These are phyloP conservation scores for Acephala macrosclerotiorum DNA, from an alignment of 2,329 filamentous ascomycete species.

Conservation along the genomic window DNA sequence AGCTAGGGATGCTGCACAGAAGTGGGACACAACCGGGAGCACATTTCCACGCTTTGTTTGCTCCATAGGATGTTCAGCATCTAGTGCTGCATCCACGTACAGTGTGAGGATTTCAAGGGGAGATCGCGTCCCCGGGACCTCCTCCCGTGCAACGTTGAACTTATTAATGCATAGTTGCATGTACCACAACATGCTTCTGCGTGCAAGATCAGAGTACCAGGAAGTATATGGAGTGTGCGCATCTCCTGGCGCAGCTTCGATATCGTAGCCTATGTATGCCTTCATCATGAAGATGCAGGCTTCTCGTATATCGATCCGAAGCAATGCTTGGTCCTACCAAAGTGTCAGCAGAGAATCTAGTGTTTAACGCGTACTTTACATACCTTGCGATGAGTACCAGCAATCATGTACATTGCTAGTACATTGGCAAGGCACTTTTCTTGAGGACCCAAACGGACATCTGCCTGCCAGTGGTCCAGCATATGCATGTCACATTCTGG, in stretches of 20 bases:
- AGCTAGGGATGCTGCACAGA: conserved; percentile 38
- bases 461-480: neutral
- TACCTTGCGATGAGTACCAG: conserved; percentile 37
- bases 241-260: conserved; percentile 4
- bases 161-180: conserved; percentile 43
- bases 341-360: neutral
- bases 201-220: neutral
- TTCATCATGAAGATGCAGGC: conserved; percentile 36
- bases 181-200: conserved; percentile 32
- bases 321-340: neutral
- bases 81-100: conserved; percentile 13
- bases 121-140: neutral
- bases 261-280: conserved; percentile 9
- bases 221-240: neutral
- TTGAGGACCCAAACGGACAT: conserved; percentile 19
- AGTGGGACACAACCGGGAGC: conserved; percentile 40
- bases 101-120: conserved; percentile 31
- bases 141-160: conserved; percentile 33
- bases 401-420: conserved; percentile 36
- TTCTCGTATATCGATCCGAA: conserved; percentile 26
- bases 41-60: conserved; percentile 19
- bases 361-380: conserved; percentile 6
- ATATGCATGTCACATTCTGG: neutral
- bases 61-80: neutral
- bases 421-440: conserved; percentile 34